Percentiles rank a stretch among this genome's conserved stretches.
These are phyloP conservation scores for Didymella exigua DNA, from an alignment of 2,329 filamentous ascomycete genomes.

Conservation along the genomic window DNA sequence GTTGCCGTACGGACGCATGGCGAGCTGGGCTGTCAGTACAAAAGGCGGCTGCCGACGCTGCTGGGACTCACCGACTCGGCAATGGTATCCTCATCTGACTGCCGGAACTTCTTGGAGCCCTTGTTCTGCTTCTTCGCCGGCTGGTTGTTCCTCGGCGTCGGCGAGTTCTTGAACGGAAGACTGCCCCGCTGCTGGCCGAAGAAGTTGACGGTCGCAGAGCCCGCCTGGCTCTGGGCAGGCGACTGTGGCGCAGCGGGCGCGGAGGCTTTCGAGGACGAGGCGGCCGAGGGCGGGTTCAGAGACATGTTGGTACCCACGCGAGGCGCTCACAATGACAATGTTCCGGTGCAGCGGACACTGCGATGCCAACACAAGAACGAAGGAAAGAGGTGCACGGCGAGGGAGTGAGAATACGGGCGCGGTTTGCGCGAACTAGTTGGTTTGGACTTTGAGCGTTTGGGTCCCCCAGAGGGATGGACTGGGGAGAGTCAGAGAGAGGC, in stretches of 20 bases:
- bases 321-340: constrained; percentile 33
- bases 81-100: constrained; percentile 85
- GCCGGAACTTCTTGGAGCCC: constrained; percentile 73
- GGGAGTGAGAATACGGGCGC: background rate
- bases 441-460: constrained; percentile 26
- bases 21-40: constrained; percentile 53
- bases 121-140: constrained; percentile 81
- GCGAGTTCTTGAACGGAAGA: constrained; percentile 45
- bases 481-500: constrained; percentile 32
- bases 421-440: background rate
- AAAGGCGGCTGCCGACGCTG: background rate
- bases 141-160: constrained; percentile 75
- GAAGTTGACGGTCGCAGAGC: constrained; percentile 51
- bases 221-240: constrained; percentile 52
- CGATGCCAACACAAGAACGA: background rate
- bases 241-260: constrained; percentile 47
- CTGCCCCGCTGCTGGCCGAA: constrained; percentile 52
- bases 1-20: constrained; percentile 68
- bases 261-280: constrained; percentile 50
- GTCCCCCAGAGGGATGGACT: constrained; percentile 42
- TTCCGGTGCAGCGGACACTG: constrained; percentile 5
- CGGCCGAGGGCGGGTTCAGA: constrained; percentile 51
- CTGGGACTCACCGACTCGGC: constrained; percentile 70
- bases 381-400: constrained; percentile 9
- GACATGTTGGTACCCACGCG: constrained; percentile 49